Evolutionary conservation across 306 rosid genomes (phyloP).

Genomic region (Nissolia schottii): DNA sequence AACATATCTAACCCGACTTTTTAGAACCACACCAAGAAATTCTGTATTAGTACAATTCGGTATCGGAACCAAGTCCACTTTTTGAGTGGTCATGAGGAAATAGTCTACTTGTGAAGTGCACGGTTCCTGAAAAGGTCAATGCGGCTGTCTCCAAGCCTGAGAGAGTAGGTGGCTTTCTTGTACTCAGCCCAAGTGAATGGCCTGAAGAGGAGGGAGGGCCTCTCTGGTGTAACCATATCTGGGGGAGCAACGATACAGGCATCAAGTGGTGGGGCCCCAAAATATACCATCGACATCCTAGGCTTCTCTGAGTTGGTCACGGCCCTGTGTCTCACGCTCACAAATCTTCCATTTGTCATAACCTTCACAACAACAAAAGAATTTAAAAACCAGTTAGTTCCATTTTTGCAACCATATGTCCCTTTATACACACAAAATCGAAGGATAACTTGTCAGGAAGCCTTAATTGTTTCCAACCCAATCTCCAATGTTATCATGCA

Average conservation of each 20-base stretch:
- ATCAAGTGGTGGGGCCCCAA: conserved; percentile 60
- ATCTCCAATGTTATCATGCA: not conserved
- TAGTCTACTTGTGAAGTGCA: not conserved
- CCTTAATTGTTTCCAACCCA: not conserved
- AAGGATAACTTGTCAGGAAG: conserved; percentile 4
- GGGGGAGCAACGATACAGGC: conserved; percentile 44
- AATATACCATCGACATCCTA: conserved; percentile 64
- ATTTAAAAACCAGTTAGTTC: conserved; percentile 3
- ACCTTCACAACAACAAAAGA: conserved; percentile 33
- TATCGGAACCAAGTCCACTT: not conserved
- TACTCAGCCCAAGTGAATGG: conserved; percentile 81
- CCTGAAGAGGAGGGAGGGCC: conserved; percentile 41
- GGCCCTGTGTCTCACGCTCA: conserved; percentile 74
- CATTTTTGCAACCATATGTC: not conserved
- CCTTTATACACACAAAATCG: not conserved
- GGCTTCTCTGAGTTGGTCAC: conserved; percentile 40
- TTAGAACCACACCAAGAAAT: too few species aligned
- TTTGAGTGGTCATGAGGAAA: not conserved
- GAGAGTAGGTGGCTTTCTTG: conserved; percentile 56
- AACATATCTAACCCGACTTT: too few species aligned
- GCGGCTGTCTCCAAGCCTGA: conserved; percentile 60
- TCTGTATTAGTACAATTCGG: not conserved
- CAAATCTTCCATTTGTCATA: conserved; percentile 80
- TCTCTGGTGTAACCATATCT: conserved; percentile 39
- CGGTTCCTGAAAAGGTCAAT: conserved; percentile 49